Evolutionary conservation across 1,139 yeast species (phyloP).

Genomic region (Candida frijolesensis): DNA sequence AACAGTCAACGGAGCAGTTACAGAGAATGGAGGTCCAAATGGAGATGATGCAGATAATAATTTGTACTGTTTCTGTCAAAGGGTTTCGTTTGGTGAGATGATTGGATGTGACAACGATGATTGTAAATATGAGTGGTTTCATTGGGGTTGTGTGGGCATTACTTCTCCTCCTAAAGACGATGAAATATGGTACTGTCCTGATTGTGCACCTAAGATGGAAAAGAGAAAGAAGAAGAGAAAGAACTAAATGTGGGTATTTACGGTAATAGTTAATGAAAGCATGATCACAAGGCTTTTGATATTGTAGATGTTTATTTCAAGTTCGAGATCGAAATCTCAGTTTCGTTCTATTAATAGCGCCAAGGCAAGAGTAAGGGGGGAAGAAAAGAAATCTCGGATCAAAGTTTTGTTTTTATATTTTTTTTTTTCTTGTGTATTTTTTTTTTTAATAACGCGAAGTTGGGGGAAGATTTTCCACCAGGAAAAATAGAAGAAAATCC

Average conservation of each 20-base stretch:
- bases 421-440: neutral
- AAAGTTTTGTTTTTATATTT: neutral
- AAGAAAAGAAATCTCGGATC: neutral
- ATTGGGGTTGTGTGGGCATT: slow-evolving; percentile 82
- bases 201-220: slow-evolving; percentile 56
- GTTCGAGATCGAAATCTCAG: no score
- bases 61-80: slow-evolving; percentile 79
- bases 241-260: slow-evolving; percentile 9
- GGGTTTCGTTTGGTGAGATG: slow-evolving; percentile 89
- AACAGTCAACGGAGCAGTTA: slow-evolving; percentile 8
- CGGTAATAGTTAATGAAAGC: no score
- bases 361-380: neutral
- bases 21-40: slow-evolving; percentile 8
- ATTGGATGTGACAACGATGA: slow-evolving; percentile 86
- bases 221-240: slow-evolving; percentile 49
- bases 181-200: slow-evolving; percentile 73
- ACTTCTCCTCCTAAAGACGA: slow-evolving; percentile 68
- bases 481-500: no score
- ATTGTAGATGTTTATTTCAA: no score
- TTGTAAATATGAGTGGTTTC: slow-evolving; percentile 88
- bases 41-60: slow-evolving; percentile 67
- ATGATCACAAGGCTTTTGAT: no score
- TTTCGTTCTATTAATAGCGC: neutral
- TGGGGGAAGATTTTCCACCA: neutral
- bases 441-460: neutral